A percentile compares a stretch with the other conserved stretches of the same genome.
Evolutionary conservation across 306 rosid genomes (phyloP).

Genomic region (Carpinus fangiana): DNA sequence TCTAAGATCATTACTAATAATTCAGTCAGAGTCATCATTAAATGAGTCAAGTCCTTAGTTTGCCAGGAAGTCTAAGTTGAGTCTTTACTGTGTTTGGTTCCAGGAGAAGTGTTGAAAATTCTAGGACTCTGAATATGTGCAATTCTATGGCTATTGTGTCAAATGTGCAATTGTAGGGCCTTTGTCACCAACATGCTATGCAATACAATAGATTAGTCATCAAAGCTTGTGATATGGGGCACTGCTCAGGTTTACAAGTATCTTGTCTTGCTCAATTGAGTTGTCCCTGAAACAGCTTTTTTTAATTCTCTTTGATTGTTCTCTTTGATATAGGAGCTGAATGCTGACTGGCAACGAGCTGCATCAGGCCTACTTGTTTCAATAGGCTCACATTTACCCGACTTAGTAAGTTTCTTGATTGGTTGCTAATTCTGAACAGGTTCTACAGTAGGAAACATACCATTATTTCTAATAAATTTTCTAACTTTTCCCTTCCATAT

Average conservation of each 20-base stretch:
- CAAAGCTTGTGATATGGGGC: background rate
- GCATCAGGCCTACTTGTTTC: conserved; percentile 88
- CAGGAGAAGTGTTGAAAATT: background rate
- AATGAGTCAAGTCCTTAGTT: background rate
- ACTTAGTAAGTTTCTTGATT: conserved; percentile 64
- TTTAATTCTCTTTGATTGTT: conserved; percentile 22
- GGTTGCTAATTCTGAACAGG: conserved; percentile 1
- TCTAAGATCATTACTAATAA: background rate
- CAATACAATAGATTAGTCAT: background rate
- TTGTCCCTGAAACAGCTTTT: conserved; percentile 3
- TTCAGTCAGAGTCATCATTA: background rate
- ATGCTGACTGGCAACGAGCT: conserved; percentile 92
- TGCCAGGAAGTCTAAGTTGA: background rate
- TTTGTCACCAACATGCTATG: background rate
- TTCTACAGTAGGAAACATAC: background rate
- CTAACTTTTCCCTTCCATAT: background rate
- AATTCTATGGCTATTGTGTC: background rate
- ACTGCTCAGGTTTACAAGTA: background rate
- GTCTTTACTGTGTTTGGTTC: background rate
- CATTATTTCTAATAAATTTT: background rate
- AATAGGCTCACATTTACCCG: conserved; percentile 87
- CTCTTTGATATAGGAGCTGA: conserved; percentile 63
- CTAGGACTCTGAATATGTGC: background rate
- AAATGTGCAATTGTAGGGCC: background rate
- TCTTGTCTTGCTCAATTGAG: conserved; percentile 14